Percentiles rank a stretch among this genome's conserved stretches.
Evolutionary conservation across 345 rosid genomes (phyloP).

Genomic region (Ceriops zippeliana): DNA sequence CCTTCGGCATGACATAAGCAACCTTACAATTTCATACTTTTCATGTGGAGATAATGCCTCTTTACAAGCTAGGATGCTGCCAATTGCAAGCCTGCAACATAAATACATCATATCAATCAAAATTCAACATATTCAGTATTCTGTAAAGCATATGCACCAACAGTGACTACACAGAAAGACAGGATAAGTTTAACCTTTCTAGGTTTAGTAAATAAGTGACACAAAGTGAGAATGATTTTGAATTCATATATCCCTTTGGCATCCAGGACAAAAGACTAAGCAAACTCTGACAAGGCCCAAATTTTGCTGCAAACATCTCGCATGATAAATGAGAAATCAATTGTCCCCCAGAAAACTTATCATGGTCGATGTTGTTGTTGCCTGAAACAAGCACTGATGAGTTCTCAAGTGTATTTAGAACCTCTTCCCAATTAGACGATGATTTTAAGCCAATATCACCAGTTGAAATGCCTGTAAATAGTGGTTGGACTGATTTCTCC

Average conservation of each 20-base stretch:
- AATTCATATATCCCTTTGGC: conserved; percentile 66
- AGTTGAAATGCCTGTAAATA: conserved; percentile 32
- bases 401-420: conserved; percentile 47
- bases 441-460: conserved; percentile 38
- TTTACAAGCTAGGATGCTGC: conserved; percentile 32
- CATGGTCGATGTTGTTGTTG: conserved; percentile 9
- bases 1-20: conserved; percentile 67
- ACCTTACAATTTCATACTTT: conserved; percentile 42
- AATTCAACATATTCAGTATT: neutral
- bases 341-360: conserved; percentile 8
- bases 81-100: conserved; percentile 44
- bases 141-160: neutral
- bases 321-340: conserved; percentile 23
- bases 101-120: conserved; percentile 1
- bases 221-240: conserved; percentile 50
- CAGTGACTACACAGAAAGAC: neutral
- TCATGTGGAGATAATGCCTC: conserved; percentile 28
- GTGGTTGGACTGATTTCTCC: conserved; percentile 36
- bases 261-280: conserved; percentile 61
- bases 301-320: conserved; percentile 23
- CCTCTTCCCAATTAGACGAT: conserved; percentile 57
- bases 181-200: conserved; percentile 55
- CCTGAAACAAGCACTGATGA: conserved; percentile 27
- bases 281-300: conserved; percentile 52
- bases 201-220: conserved; percentile 54